Evolutionary conservation across 805 yeast genomes (phyloP).

Genomic region (Suhomyces faveliae): DNA sequence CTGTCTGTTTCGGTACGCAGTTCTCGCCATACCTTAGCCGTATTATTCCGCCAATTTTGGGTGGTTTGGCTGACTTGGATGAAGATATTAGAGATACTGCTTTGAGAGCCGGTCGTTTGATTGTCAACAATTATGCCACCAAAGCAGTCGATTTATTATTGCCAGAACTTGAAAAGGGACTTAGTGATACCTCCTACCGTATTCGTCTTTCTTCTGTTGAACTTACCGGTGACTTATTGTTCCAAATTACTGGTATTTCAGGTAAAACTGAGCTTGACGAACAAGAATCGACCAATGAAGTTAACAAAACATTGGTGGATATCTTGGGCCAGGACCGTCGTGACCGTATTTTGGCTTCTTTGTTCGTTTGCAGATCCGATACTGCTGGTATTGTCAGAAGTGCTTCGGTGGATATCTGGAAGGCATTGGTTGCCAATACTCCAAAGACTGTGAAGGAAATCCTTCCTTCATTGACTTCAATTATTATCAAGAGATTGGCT

Average conservation of each 20-base stretch:
- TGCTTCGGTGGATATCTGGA: constrained; percentile 94
- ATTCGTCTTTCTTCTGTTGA: constrained; percentile 93
- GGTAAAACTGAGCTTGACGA: constrained; percentile 71
- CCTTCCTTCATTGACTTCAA: constrained; percentile 73
- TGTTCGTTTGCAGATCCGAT: constrained; percentile 94
- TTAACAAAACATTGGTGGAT: constrained; percentile 64
- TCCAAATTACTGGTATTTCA: constrained; percentile 89
- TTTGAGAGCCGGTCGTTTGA: constrained; percentile 85
- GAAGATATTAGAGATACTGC: constrained; percentile 88
- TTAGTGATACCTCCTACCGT: constrained; percentile 77
- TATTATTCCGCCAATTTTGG: constrained; percentile 87
- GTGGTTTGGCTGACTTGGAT: constrained; percentile 86
- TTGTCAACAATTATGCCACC: constrained; percentile 87
- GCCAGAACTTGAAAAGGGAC: constrained; percentile 91
- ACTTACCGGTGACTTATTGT: constrained; percentile 89
- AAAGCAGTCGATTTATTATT: constrained; percentile 89
- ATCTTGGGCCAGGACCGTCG: constrained; percentile 86
- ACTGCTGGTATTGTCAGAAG: constrained; percentile 81
- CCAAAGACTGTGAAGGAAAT: constrained; percentile 93
- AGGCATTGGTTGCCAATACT: constrained; percentile 91
- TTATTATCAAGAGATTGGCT: constrained; percentile 81
- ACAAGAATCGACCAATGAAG: constrained; percentile 44
- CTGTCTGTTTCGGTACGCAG: constrained; percentile 90
- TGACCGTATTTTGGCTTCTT: constrained; percentile 78
- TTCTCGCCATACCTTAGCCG: constrained; percentile 84